Percentiles rank a stretch among this genome's conserved stretches.
Evolutionary conservation across 306 rosid species (phyloP).

Genomic region (Oemleria cerasiformis): DNA sequence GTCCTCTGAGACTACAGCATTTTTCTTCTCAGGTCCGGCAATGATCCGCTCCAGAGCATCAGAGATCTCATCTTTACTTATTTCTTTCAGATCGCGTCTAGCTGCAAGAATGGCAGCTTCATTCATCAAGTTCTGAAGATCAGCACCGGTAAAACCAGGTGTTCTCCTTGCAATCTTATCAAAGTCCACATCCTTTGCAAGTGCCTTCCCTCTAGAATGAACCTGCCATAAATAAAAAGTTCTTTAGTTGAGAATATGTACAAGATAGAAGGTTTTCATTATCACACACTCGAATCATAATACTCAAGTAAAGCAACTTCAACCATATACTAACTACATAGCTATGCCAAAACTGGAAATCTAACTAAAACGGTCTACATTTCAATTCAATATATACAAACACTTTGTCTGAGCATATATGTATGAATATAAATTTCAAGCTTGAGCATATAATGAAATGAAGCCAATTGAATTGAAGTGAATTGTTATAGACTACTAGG

Average conservation of each 20-base stretch:
- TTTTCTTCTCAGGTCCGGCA: conserved; percentile 99
- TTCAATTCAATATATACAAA: neutral
- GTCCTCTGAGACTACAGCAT: conserved; percentile 93
- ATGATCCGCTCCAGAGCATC: conserved; percentile 96
- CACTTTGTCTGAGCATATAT: neutral
- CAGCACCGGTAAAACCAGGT: conserved; percentile 88
- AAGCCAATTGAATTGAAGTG: neutral
- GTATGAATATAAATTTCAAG: neutral
- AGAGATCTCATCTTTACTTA: conserved; percentile 95
- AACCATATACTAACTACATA: too few species aligned
- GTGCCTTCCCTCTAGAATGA: conserved; percentile 83
- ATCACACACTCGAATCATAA: neutral
- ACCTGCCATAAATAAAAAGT: conserved; percentile 38
- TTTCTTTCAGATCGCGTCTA: conserved; percentile 96
- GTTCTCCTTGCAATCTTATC: conserved; percentile 96
- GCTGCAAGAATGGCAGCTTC: conserved; percentile 99
- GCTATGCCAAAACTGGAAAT: neutral
- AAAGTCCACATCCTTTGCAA: conserved; percentile 94
- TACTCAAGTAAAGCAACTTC: neutral
- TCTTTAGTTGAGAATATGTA: neutral
- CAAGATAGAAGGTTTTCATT: neutral
- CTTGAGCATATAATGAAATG: neutral
- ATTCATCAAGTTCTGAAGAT: conserved; percentile 87
- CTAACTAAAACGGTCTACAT: neutral
- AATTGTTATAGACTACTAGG: neutral